phyloP scores from a whole-genome alignment of 2,329 filamentous ascomycete species.

The Curvularia sp. region DNA sequence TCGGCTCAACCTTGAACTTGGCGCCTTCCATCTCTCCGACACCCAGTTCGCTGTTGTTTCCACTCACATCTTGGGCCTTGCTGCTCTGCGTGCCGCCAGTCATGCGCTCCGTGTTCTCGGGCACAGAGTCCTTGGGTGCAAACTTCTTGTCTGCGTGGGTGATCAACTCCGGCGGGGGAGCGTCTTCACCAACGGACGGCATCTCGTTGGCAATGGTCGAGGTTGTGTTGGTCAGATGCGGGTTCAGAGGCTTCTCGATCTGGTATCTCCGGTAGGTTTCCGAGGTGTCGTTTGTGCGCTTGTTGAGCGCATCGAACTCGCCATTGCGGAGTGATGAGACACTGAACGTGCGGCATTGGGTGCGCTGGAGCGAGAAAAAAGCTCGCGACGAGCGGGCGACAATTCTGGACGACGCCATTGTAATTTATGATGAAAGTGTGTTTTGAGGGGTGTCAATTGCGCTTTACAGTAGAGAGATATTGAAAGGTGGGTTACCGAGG shows the following conservation, averaged over 20 bases:
- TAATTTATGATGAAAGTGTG: constrained; percentile 13
- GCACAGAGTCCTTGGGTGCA: constrained; percentile 65
- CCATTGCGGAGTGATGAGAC: constrained; percentile 46
- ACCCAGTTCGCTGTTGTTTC: constrained; percentile 36
- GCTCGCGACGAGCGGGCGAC: constrained; percentile 56
- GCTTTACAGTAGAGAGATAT: constrained; percentile 12
- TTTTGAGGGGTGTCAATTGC: constrained; percentile 25
- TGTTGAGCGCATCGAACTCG: constrained; percentile 55
- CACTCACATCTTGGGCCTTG: constrained; percentile 47
- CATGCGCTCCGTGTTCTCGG: constrained; percentile 70
- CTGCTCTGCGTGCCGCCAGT: constrained; percentile 67
- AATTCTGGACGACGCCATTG: constrained; percentile 58
- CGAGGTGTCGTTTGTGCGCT: constrained; percentile 61
- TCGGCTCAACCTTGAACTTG: constrained; percentile 85
- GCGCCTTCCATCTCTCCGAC: constrained; percentile 54
- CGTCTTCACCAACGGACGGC: constrained; percentile 64
- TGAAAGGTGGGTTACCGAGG: constrained; percentile 29
- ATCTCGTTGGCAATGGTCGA: constrained; percentile 70
- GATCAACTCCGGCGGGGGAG: constrained; percentile 67
- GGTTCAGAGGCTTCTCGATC: constrained; percentile 65
- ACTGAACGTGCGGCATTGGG: constrained; percentile 50
- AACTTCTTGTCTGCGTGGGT: constrained; percentile 64
- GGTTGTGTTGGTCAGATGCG: constrained; percentile 69
- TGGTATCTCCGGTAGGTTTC: constrained; percentile 64
- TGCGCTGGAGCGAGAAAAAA: constrained; percentile 43